These are phyloP conservation scores for Tilletiaria anomala DNA, from an alignment of 1,284 basidiomycete genomes.

Conservation along the genomic window DNA sequence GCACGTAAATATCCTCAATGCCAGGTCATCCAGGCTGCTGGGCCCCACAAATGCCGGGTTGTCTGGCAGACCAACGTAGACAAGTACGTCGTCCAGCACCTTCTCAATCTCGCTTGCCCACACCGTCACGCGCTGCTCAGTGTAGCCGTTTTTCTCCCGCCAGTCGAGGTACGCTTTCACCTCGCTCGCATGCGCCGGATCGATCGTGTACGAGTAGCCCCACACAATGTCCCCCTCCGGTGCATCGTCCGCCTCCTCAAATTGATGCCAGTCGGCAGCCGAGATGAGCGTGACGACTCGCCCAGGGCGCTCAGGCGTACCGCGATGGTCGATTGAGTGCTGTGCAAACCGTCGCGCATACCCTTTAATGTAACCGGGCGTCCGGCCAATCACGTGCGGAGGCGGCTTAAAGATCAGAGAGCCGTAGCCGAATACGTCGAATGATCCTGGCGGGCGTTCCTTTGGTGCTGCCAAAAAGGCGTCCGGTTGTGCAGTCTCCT, in stretches of 20 bases:
- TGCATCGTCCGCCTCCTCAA: constrained; percentile 6
- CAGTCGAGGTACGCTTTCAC: constrained; percentile 70
- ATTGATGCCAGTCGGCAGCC: constrained; percentile 61
- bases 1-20: constrained; percentile 55
- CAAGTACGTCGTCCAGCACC: constrained; percentile 50
- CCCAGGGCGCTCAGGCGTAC: constrained; percentile 43
- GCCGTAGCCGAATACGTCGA: constrained; percentile 35
- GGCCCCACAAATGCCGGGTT: constrained; percentile 73
- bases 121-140: constrained; percentile 17
- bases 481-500: no score
- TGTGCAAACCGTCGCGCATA: constrained; percentile 75
- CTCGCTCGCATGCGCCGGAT: constrained; percentile 55
- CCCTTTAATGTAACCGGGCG: constrained; percentile 65
- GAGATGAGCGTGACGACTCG: constrained; percentile 77
- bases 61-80: constrained; percentile 61
- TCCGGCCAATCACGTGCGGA: constrained; percentile 31
- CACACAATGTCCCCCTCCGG: constrained; percentile 50
- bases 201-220: constrained; percentile 73
- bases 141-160: constrained; percentile 55
- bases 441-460: constrained; percentile 19
- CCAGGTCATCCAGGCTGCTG: constrained; percentile 55
- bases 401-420: constrained; percentile 38
- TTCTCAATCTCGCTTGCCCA: constrained; percentile 43
- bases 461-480: constrained; percentile 1
- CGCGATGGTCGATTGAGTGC: constrained; percentile 63